A percentile compares a stretch with the other conserved stretches of the same genome.
Evolutionary conservation across 2,329 filamentous ascomycete genomes (phyloP).

Genomic region (Neobulgaria alba): DNA sequence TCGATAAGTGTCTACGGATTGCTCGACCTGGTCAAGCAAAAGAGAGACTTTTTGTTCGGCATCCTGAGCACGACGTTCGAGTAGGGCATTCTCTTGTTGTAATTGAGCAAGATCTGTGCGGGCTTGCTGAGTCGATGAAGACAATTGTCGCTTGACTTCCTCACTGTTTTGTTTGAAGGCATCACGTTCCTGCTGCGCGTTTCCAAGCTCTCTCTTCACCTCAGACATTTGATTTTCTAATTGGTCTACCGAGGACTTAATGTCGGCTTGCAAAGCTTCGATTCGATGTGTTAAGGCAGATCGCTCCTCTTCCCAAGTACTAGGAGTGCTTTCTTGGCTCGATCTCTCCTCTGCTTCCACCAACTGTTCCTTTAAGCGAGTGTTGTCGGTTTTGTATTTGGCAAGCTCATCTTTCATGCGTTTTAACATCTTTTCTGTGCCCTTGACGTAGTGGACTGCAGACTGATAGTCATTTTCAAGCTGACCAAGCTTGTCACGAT

Average conservation of each 20-base stretch:
- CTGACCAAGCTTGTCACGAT: conserved; percentile 86
- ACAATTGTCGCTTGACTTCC: conserved; percentile 47
- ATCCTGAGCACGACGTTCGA: conserved; percentile 79
- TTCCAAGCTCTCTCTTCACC: conserved; percentile 61
- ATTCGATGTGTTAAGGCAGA: conserved; percentile 59
- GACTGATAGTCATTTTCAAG: conserved; percentile 97
- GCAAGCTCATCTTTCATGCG: conserved; percentile 97
- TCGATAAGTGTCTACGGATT: conserved; percentile 88
- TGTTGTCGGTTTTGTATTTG: conserved; percentile 82
- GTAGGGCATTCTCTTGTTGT: conserved; percentile 68
- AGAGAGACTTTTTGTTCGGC: conserved; percentile 90
- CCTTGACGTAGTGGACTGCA: conserved; percentile 94
- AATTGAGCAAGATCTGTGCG: conserved; percentile 70
- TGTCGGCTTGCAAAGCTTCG: conserved; percentile 57
- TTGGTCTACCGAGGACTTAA: conserved; percentile 54
- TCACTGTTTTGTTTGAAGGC: conserved; percentile 48
- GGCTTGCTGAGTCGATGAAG: conserved; percentile 42
- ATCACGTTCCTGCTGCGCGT: conserved; percentile 61
- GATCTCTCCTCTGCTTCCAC: conserved; percentile 52
- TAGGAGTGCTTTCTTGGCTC: conserved; percentile 35
- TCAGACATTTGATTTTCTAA: conserved; percentile 64
- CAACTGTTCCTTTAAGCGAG: conserved; percentile 74
- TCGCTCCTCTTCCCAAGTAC: conserved; percentile 70
- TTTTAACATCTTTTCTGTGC: conserved; percentile 97
- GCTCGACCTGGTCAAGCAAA: conserved; percentile 88